Conservation (phyloP, 306 rosid species). For the Neltuma alba region DNA sequence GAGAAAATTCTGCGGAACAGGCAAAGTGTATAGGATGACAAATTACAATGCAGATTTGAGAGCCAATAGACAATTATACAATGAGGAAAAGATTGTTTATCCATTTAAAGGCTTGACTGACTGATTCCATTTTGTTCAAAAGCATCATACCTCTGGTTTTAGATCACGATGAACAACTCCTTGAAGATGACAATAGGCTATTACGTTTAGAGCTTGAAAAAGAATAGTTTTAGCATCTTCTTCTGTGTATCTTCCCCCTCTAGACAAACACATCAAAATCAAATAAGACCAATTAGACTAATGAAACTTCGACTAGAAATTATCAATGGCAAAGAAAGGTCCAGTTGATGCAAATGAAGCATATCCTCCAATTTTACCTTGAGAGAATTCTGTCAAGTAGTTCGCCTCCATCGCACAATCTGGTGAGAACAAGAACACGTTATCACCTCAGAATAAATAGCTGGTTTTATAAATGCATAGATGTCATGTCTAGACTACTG, state of each 20-base stretch:
- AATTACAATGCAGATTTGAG: neutral
- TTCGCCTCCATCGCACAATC: constrained; percentile 97
- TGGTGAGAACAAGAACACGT: constrained; percentile 40
- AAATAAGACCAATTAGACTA: constrained; percentile 36
- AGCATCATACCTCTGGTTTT: constrained; percentile 83
- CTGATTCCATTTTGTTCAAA: constrained; percentile 8
- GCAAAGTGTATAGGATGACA: constrained; percentile 29
- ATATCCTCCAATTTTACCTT: constrained; percentile 59
- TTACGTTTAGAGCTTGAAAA: constrained; percentile 76
- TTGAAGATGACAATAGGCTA: constrained; percentile 86
- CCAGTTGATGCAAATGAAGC: constrained; percentile 27
- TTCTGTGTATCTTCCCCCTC: constrained; percentile 95
- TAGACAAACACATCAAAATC: constrained; percentile 40
- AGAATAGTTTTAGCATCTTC: constrained; percentile 79
- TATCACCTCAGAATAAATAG: constrained; percentile 31
- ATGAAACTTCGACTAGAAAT: constrained; percentile 27
- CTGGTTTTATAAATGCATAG: constrained; percentile 24
- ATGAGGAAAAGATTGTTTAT: constrained; percentile 6
- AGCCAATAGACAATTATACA: neutral
- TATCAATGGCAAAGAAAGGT: constrained; percentile 2
- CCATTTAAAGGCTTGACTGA: constrained; percentile 28
- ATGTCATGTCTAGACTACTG: neutral
- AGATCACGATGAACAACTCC: constrained; percentile 95
- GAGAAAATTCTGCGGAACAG: constrained; percentile 79
- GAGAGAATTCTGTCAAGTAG: constrained; percentile 87